These are phyloP conservation scores for Aureobasidium namibiae DNA, from an alignment of 2,329 filamentous ascomycete species.

Conservation along the genomic window DNA sequence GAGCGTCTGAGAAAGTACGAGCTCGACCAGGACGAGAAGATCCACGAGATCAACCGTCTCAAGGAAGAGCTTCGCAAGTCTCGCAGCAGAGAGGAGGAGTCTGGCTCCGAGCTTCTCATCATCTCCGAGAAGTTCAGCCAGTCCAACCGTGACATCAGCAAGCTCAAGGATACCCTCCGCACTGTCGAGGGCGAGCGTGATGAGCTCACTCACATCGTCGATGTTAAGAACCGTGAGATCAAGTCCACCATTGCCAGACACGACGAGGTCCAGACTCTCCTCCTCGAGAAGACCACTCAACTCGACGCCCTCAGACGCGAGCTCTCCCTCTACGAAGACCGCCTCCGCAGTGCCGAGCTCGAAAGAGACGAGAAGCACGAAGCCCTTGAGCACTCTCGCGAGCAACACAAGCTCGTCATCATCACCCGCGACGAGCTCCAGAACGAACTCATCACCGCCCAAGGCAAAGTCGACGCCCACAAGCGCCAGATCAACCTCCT, in stretches of 20 bases:
- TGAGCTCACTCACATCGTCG: conserved; percentile 22
- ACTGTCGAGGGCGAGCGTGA: conserved; percentile 24
- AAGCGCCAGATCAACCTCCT: conserved; percentile 19
- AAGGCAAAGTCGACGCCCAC: conserved; percentile 18
- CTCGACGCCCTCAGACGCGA: conserved; percentile 22
- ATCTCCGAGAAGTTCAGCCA: conserved; percentile 21
- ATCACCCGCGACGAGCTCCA: conserved; percentile 21
- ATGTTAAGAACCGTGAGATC: conserved; percentile 22
- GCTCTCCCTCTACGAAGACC: conserved; percentile 20
- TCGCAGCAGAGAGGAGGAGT: conserved; percentile 19
- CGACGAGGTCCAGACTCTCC: conserved; percentile 20
- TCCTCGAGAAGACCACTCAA: conserved; percentile 19
- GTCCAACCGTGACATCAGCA: conserved; percentile 20
- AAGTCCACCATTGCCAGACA: conserved; percentile 19
- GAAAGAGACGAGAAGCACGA: conserved; percentile 20
- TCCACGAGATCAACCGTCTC: conserved; percentile 23
- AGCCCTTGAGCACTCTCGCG: conserved; percentile 20
- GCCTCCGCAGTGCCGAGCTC: conserved; percentile 20
- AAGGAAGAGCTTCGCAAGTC: conserved; percentile 23
- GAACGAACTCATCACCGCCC: conserved; percentile 22
- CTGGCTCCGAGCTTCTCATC: conserved; percentile 19
- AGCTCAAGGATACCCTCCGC: conserved; percentile 21
- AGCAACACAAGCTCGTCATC: conserved; percentile 21
- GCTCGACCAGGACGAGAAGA: conserved; percentile 20
- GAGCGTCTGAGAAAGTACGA: conserved; percentile 22